A percentile compares a stretch with the other conserved stretches of the same genome.
These are phyloP conservation scores for Candida endomychidarum DNA, from an alignment of 805 yeast species.

Conservation along the genomic window DNA sequence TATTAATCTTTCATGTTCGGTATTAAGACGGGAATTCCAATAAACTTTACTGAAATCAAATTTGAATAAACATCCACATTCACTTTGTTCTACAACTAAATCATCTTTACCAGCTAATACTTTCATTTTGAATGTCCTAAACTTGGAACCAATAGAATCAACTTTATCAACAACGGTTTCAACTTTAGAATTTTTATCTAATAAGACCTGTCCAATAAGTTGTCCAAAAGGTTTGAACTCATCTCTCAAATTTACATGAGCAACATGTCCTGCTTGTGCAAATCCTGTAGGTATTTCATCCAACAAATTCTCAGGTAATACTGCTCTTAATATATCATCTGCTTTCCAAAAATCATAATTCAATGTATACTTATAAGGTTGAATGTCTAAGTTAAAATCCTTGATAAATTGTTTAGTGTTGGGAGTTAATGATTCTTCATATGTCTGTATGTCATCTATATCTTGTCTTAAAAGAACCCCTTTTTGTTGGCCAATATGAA, in stretches of 20 bases:
- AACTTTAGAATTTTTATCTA: constrained; percentile 82
- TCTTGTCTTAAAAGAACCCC: constrained; percentile 63
- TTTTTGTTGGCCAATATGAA: constrained; percentile 33
- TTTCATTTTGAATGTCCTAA: constrained; percentile 92
- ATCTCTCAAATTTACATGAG: constrained; percentile 82
- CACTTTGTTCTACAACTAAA: constrained; percentile 80
- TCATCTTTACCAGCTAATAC: constrained; percentile 83
- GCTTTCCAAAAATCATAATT: constrained; percentile 84
- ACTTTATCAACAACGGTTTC: constrained; percentile 90
- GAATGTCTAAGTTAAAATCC: constrained; percentile 46
- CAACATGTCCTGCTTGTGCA: constrained; percentile 92
- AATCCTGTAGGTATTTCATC: constrained; percentile 87
- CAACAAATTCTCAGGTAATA: constrained; percentile 68
- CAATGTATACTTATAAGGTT: constrained; percentile 54
- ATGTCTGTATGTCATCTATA: constrained; percentile 15
- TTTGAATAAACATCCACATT: constrained; percentile 78
- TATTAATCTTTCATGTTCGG: constrained; percentile 88
- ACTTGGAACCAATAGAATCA: constrained; percentile 81
- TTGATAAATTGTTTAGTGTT: constrained; percentile 46
- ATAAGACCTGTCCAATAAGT: constrained; percentile 83
- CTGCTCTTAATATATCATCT: constrained; percentile 78
- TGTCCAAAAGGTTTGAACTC: constrained; percentile 80
- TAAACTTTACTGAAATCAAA: constrained; percentile 93
- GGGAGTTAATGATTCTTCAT: constrained; percentile 31
- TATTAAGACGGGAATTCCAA: constrained; percentile 94